Evolutionary conservation across 139 green algal genomes (phyloP).

Genomic region (Chlamydomonas schloesseri): DNA sequence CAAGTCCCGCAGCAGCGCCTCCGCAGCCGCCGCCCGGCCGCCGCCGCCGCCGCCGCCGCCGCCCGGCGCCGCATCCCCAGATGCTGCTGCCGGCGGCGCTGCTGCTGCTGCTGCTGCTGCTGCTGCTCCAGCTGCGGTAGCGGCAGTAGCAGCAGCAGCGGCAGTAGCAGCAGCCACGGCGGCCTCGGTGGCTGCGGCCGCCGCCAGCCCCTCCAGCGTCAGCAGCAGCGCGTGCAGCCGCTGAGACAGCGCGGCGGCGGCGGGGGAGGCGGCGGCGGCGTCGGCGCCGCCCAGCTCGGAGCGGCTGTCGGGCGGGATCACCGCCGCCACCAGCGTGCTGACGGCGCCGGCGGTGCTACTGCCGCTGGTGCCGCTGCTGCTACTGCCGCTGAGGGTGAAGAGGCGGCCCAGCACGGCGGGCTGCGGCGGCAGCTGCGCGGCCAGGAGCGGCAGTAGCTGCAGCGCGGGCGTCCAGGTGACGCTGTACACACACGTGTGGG

Average conservation of each 20-base stretch:
- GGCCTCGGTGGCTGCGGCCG: neutral
- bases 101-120: neutral
- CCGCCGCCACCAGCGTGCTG: no score
- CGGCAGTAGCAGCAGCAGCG: neutral
- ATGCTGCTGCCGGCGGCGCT: neutral
- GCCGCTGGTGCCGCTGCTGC: neutral
- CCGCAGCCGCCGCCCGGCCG: neutral
- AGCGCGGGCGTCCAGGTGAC: slow-evolving; percentile 25
- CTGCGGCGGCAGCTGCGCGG: neutral
- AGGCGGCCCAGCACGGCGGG: neutral
- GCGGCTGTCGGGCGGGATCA: no score
- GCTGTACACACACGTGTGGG: no score
- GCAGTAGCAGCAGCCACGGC: neutral
- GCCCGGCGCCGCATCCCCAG: no score
- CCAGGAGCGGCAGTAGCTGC: slow-evolving; percentile 30
- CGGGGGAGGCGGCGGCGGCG: slow-evolving; percentile 10
- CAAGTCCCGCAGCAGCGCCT: neutral
- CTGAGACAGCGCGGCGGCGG: slow-evolving; percentile 2
- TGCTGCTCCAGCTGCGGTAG: neutral
- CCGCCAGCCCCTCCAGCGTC: slow-evolving; percentile 14
- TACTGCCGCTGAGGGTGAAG: neutral
- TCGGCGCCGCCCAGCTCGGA: no score
- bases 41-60: neutral
- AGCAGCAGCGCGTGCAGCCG: slow-evolving; percentile 18
- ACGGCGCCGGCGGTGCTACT: no score